Evolutionary conservation across 805 yeast species (phyloP).

Genomic region (Candida michaelii): DNA sequence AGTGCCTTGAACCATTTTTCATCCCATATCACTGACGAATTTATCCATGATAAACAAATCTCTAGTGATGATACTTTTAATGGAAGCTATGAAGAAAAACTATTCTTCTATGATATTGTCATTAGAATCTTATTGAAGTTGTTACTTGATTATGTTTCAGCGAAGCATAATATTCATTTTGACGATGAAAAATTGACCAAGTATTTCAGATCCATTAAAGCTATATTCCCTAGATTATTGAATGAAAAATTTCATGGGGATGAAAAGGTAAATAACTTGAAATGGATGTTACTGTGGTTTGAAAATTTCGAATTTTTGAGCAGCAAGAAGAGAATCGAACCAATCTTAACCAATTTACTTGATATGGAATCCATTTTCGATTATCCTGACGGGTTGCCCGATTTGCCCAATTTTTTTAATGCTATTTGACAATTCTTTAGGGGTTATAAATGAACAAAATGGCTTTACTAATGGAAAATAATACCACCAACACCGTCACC

Average conservation of each 20-base stretch:
- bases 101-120: constrained; percentile 17
- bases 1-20: constrained; percentile 11
- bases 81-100: constrained; percentile 15
- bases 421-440: too few species aligned
- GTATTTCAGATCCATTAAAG: constrained; percentile 19
- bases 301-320: not conserved
- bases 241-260: constrained; percentile 2
- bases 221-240: constrained; percentile 20
- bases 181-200: constrained; percentile 13
- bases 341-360: constrained; percentile 9
- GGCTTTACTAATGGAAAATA: too few species aligned
- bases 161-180: constrained; percentile 15
- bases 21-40: not conserved
- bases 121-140: constrained; percentile 25
- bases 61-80: not conserved
- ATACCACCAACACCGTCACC: too few species aligned
- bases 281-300: constrained; percentile 3
- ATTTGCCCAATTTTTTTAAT: constrained; percentile 20
- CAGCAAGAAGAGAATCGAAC: constrained; percentile 4
- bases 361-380: constrained; percentile 1
- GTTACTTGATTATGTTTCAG: constrained; percentile 18
- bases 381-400: constrained; percentile 7
- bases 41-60: not conserved
- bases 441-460: too few species aligned
- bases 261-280: constrained; percentile 1